phyloP scores from a whole-genome alignment of 2,329 filamentous ascomycete species.

The Cladosporium velox region DNA sequence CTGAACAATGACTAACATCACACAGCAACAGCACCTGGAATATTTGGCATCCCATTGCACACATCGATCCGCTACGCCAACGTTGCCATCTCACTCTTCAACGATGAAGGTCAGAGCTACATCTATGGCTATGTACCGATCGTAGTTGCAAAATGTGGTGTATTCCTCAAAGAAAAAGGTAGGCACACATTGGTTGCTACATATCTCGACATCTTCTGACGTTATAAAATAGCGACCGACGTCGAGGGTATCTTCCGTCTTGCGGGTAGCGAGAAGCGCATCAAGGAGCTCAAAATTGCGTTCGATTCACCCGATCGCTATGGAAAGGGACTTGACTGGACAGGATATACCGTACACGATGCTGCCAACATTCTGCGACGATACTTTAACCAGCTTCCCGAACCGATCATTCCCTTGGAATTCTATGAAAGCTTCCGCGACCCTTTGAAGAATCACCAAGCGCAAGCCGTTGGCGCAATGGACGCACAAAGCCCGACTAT shows the following conservation, averaged over 20 bases:
- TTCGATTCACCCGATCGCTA: conserved; percentile 96
- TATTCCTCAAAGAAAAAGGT: conserved; percentile 98
- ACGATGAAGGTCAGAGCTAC: conserved; percentile 89
- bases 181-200: conserved; percentile 36
- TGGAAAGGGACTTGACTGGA: conserved; percentile 95
- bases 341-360: conserved; percentile 97
- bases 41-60: conserved; percentile 91
- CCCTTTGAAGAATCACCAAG: conserved; percentile 71
- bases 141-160: conserved; percentile 95
- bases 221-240: conserved; percentile 68
- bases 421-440: conserved; percentile 90
- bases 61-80: conserved; percentile 97
- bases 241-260: conserved; percentile 96
- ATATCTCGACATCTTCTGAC: not conserved
- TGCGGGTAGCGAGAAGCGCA: conserved; percentile 94
- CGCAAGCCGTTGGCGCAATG: conserved; percentile 68
- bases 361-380: conserved; percentile 93
- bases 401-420: conserved; percentile 92
- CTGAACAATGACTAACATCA: conserved; percentile 1
- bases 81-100: conserved; percentile 93
- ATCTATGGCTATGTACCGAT: conserved; percentile 99
- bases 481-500: conserved; percentile 66
- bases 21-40: conserved; percentile 58
- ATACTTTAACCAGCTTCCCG: conserved; percentile 93
- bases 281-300: conserved; percentile 88